A percentile compares a stretch with the other conserved stretches of the same genome.
These are phyloP conservation scores for Fragaria ananassa DNA, from an alignment of 306 rosid genomes.

Conservation along the genomic window DNA sequence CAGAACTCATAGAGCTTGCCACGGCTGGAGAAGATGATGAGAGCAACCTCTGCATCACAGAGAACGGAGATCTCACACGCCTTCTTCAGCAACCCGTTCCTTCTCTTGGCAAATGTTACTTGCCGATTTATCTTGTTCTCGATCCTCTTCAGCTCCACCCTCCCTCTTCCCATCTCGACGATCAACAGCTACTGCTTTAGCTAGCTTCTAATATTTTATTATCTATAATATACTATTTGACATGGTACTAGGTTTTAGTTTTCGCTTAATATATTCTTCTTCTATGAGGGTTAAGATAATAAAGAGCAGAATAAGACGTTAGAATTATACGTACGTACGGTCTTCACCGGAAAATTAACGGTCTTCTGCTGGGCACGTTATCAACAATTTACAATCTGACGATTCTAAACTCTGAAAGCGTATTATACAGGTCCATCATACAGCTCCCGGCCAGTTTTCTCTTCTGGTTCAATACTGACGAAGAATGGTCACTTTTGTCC, in stretches of 20 bases:
- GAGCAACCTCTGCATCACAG: slow-evolving; percentile 84
- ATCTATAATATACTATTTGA: background rate
- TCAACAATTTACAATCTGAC: background rate
- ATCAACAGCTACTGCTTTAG: background rate
- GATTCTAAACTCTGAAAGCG: background rate
- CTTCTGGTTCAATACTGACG: background rate
- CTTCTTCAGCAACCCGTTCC: slow-evolving; percentile 72
- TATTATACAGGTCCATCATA: background rate
- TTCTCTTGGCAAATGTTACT: slow-evolving; percentile 82
- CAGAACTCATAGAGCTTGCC: slow-evolving; percentile 85
- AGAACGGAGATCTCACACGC: slow-evolving; percentile 83
- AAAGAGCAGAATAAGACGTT: background rate
- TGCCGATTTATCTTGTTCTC: slow-evolving; percentile 83
- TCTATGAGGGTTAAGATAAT: background rate
- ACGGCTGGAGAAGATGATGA: slow-evolving; percentile 70
- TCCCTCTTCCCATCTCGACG: slow-evolving; percentile 70
- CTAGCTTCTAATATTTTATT: background rate
- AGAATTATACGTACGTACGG: background rate
- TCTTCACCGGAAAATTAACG: background rate
- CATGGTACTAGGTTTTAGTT: slow-evolving; percentile 9
- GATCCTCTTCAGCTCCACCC: slow-evolving; percentile 82
- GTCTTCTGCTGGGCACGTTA: background rate
- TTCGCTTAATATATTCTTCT: background rate
- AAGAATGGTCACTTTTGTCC: background rate
- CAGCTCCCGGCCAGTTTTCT: background rate